Percentiles rank a stretch among this genome's conserved stretches.
These are phyloP conservation scores for Carex littledalei DNA, from an alignment of 176 grass and related monocot species.

Conservation along the genomic window DNA sequence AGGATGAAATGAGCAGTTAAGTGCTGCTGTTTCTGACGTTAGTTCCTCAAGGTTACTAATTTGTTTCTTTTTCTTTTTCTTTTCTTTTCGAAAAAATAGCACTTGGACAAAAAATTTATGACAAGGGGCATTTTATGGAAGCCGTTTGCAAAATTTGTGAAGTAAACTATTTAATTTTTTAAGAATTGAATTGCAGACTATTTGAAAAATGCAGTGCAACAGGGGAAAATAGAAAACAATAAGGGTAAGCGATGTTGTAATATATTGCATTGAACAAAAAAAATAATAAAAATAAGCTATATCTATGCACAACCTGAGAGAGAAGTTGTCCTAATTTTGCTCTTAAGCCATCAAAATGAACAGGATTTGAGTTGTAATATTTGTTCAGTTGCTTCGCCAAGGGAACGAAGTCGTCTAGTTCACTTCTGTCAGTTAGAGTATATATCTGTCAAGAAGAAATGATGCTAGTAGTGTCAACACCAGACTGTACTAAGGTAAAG, in stretches of 20 bases:
- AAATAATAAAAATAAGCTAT: neutral
- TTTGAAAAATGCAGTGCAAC: neutral
- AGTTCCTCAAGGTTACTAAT: neutral
- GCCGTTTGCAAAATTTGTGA: neutral
- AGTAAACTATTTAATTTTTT: neutral
- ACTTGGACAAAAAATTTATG: neutral
- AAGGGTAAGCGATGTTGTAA: constrained; percentile 8
- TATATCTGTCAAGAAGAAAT: constrained; percentile 51
- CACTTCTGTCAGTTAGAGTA: constrained; percentile 55
- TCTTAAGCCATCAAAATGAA: constrained; percentile 53
- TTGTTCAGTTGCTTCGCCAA: constrained; percentile 53
- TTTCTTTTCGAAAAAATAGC: neutral
- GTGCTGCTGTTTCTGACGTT: neutral
- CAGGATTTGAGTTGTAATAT: constrained; percentile 54
- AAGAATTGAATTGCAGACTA: neutral
- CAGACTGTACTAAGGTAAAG: neutral
- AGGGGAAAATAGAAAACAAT: neutral
- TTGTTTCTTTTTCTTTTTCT: neutral
- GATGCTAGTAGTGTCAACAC: constrained; percentile 1
- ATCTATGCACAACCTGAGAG: neutral
- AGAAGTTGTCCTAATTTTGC: constrained; percentile 30
- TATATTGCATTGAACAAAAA: neutral
- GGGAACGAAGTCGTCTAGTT: constrained; percentile 63
- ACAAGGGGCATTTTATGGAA: neutral
- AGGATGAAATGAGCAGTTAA: neutral